Percentiles rank a stretch among this genome's conserved stretches.
These are phyloP conservation scores for Fagus crenata DNA, from an alignment of 306 rosid species.

Conservation along the genomic window DNA sequence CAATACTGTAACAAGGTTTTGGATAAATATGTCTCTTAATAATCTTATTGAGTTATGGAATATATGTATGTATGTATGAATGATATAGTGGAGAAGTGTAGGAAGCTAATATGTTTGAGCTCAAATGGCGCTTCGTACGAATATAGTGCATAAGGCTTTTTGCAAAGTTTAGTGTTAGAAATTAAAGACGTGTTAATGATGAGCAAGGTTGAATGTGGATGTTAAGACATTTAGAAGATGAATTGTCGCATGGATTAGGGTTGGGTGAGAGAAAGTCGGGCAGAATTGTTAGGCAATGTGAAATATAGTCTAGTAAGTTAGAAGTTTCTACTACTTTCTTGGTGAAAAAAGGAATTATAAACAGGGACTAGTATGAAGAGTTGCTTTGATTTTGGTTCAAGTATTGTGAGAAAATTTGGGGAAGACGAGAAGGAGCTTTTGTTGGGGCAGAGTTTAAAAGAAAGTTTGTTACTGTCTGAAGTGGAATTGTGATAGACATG, in stretches of 20 bases:
- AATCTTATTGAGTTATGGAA: not conserved
- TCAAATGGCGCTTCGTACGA: too few species aligned
- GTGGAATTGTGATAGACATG: not conserved
- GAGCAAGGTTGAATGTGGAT: not conserved
- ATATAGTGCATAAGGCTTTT: too few species aligned
- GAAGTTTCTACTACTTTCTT: not conserved
- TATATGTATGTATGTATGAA: not conserved
- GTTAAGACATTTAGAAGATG: not conserved
- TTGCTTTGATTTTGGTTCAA: not conserved
- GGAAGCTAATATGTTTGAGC: not conserved
- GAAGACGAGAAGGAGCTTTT: not conserved
- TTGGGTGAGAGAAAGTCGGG: not conserved
- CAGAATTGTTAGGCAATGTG: not conserved
- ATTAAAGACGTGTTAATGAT: not conserved
- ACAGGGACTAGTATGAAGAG: not conserved
- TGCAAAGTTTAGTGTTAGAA: too few species aligned
- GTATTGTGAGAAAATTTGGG: not conserved
- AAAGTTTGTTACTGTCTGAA: not conserved
- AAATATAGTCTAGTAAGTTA: not conserved
- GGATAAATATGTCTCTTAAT: not conserved
- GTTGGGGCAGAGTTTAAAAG: not conserved
- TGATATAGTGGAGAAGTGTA: not conserved
- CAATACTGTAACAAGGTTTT: not conserved
- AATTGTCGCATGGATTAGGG: not conserved
- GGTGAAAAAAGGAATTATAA: too few species aligned